phyloP scores from a whole-genome alignment of 441 rosid genomes.

The Gossypium gossypioides region DNA sequence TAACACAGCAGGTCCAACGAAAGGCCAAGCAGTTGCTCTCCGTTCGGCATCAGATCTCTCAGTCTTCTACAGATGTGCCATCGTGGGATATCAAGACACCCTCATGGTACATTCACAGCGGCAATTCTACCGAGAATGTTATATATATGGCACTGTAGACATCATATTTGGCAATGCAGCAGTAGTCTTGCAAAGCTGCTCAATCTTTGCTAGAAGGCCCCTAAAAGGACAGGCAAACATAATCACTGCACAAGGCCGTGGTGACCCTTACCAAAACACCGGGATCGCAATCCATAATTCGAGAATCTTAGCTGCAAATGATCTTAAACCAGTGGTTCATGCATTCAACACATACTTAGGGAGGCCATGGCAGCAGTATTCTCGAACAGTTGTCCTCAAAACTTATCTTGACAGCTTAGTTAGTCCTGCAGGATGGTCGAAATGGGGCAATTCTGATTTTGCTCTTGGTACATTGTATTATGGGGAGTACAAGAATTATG shows the following conservation, averaged over 20 bases:
- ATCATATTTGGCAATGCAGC: slow-evolving; percentile 81
- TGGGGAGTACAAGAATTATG: slow-evolving; percentile 45
- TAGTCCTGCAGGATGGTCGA: slow-evolving; percentile 57
- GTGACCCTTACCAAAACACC: slow-evolving; percentile 49
- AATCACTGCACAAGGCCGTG: slow-evolving; percentile 64
- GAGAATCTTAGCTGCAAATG: slow-evolving; percentile 36
- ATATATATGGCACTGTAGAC: slow-evolving; percentile 72
- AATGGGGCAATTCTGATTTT: slow-evolving; percentile 43
- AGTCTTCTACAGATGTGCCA: slow-evolving; percentile 66
- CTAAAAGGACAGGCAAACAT: slow-evolving; percentile 38
- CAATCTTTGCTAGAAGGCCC: slow-evolving; percentile 42
- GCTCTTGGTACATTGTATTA: slow-evolving; percentile 50
- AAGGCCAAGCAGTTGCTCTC: slow-evolving; percentile 81
- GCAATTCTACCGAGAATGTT: slow-evolving; percentile 67
- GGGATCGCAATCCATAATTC: slow-evolving; percentile 69
- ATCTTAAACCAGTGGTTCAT: slow-evolving; percentile 30
- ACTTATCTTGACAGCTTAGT: slow-evolving; percentile 40
- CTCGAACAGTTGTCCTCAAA: slow-evolving; percentile 43
- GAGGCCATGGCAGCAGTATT: slow-evolving; percentile 63
- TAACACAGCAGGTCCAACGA: slow-evolving; percentile 66
- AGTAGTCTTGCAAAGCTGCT: slow-evolving; percentile 54
- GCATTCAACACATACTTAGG: slow-evolving; percentile 47
- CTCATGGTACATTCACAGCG: slow-evolving; percentile 67
- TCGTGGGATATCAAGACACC: slow-evolving; percentile 81
- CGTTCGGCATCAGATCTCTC: slow-evolving; percentile 83